These are phyloP conservation scores for Crithidia fasciculata DNA, from an alignment of 208 protist genomes.

Conservation along the genomic window DNA sequence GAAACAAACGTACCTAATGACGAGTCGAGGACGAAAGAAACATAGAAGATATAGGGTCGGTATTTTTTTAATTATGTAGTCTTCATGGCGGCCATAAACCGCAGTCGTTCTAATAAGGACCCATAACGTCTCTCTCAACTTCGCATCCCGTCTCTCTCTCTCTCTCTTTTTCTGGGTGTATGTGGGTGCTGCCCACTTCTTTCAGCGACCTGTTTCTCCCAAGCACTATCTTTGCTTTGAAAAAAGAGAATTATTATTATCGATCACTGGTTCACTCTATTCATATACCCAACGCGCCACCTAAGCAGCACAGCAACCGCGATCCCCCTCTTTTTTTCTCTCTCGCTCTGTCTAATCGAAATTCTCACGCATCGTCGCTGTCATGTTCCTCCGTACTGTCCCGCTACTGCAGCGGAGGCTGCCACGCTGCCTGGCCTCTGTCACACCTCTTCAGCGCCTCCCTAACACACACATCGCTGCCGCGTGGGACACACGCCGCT, in stretches of 20 bases:
- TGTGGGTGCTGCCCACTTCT: background rate
- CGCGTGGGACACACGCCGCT: slow-evolving; percentile 1
- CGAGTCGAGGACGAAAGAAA: no score
- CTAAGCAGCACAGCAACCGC: no score
- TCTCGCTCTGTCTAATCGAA: background rate
- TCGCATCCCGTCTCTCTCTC: background rate
- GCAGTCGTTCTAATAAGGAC: no score
- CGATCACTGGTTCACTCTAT: background rate
- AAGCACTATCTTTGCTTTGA: background rate
- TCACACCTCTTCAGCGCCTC: background rate
- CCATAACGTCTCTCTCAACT: no score
- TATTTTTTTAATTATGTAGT: no score
- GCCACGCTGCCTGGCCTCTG: background rate
- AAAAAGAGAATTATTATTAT: slow-evolving; percentile 5
- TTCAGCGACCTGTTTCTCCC: no score
- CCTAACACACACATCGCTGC: no score
- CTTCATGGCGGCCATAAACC: no score
- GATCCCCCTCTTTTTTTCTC: background rate
- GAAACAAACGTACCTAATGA: no score
- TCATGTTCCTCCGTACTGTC: background rate
- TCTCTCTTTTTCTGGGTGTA: background rate
- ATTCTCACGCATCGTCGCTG: background rate
- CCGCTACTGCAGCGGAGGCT: slow-evolving; percentile 3
- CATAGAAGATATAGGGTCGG: no score
- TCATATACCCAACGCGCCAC: no score